Evolutionary conservation across 176 grass and related monocot genomes (phyloP).

Genomic region (Raddia distichophylla): DNA sequence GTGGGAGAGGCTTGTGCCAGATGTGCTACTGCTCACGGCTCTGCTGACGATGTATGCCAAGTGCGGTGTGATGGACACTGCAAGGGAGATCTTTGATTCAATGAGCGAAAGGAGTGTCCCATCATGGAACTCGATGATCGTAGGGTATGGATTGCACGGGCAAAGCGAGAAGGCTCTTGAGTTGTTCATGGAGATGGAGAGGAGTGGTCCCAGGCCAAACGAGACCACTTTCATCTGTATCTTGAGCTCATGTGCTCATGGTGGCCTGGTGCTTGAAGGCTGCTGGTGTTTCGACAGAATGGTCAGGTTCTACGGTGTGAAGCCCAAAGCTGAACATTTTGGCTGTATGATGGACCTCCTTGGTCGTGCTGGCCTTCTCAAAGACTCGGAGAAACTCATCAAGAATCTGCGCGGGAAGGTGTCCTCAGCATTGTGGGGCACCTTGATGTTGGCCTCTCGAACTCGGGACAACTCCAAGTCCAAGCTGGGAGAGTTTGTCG

Average conservation of each 20-base stretch:
- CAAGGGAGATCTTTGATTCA: conserved; percentile 54
- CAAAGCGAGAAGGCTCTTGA: conserved; percentile 55
- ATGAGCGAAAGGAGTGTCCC: conserved; percentile 52
- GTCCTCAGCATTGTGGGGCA: conserved; percentile 45
- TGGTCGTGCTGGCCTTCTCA: conserved; percentile 54
- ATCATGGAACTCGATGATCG: conserved; percentile 82
- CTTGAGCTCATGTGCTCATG: conserved; percentile 68
- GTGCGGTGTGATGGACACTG: conserved; percentile 56
- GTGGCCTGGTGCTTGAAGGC: conserved; percentile 68
- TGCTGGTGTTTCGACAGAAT: conserved; percentile 76
- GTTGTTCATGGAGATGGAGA: conserved; percentile 75
- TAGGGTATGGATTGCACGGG: conserved; percentile 64
- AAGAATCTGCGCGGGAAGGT: conserved; percentile 30
- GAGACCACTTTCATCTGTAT: conserved; percentile 63
- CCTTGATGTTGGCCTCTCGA: conserved; percentile 53
- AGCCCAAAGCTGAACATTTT: conserved; percentile 61
- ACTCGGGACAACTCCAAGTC: conserved; percentile 42
- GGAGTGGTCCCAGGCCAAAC: conserved; percentile 43
- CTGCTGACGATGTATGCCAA: conserved; percentile 69
- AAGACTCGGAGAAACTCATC: conserved; percentile 37
- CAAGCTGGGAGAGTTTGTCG: conserved; percentile 62
- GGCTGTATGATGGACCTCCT: conserved; percentile 84
- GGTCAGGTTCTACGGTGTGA: conserved; percentile 45
- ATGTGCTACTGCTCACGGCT: conserved; percentile 57
- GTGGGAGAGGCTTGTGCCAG: conserved; percentile 45